A percentile compares a stretch with the other conserved stretches of the same genome.
Evolutionary conservation across 2,329 filamentous ascomycete species (phyloP).

Genomic region (Corinectria fuckeliana): DNA sequence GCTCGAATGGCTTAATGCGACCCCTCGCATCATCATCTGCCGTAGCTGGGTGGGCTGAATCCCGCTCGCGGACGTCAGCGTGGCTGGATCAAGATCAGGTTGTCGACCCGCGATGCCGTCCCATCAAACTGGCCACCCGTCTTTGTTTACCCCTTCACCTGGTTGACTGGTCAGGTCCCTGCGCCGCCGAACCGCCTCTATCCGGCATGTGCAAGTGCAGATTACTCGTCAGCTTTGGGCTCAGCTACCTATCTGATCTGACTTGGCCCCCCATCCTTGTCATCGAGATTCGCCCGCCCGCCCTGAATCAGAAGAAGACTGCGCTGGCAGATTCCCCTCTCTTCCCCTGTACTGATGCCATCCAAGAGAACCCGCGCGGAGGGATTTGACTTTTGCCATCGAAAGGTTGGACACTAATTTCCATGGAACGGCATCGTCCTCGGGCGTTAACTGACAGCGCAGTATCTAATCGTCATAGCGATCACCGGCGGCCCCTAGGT

Average conservation of each 20-base stretch:
- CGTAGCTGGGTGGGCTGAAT: not conserved
- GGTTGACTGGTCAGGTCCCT: constrained; percentile 9
- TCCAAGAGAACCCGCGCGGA: not conserved
- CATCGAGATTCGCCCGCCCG: not conserved
- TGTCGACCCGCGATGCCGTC: constrained; percentile 21
- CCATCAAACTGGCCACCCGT: constrained; percentile 25
- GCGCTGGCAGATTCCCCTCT: not conserved
- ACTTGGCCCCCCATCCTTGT: not conserved
- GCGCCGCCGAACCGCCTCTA: constrained; percentile 6
- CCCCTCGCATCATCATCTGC: constrained; percentile 11
- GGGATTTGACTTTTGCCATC: not conserved
- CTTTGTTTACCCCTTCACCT: not conserved
- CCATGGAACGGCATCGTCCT: constrained; percentile 2
- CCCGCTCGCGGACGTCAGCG: constrained; percentile 2
- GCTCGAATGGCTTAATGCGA: constrained; percentile 5
- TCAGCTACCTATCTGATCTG: not conserved
- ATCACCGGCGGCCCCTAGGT: not conserved
- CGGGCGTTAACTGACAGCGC: constrained; percentile 16
- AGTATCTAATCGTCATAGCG: constrained; percentile 14
- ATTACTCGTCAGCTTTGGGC: constrained; percentile 7
- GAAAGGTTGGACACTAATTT: not conserved
- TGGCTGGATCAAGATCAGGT: constrained; percentile 22
- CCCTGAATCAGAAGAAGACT: constrained; percentile 22
- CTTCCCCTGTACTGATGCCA: not conserved
- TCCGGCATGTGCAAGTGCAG: constrained; percentile 2